Conservation (phyloP, 192 early-diverging fungal genomes). For the Helicostylum pulchrum region DNA sequence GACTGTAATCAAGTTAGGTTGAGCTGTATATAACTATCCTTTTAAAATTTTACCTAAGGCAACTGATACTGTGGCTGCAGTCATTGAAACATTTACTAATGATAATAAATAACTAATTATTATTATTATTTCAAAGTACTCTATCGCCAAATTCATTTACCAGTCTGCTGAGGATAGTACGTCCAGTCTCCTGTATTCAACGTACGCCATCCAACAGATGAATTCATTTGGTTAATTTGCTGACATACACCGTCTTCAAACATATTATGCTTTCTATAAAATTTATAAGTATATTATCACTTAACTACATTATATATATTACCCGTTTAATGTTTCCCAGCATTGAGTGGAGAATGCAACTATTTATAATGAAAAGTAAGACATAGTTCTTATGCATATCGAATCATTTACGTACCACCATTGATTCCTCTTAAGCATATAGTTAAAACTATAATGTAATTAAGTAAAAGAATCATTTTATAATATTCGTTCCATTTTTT, state of each 20-base stretch:
- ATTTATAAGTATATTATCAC: background rate
- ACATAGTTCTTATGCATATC: background rate
- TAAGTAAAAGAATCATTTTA: too few species aligned
- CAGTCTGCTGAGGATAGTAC: constrained; percentile 30
- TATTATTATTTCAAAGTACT: background rate
- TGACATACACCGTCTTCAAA: constrained; percentile 22
- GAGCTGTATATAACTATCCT: background rate
- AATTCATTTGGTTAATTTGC: constrained; percentile 11
- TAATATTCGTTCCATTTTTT: too few species aligned
- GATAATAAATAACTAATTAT: too few species aligned
- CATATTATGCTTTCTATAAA: constrained; percentile 27
- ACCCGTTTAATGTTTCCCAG: constrained; percentile 33
- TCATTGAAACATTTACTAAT: constrained; percentile 22
- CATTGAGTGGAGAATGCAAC: constrained; percentile 29
- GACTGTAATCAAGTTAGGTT: constrained; percentile 6
- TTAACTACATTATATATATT: background rate
- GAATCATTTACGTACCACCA: background rate
- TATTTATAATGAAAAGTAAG: background rate
- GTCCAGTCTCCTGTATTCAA: constrained; percentile 26
- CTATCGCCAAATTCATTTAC: background rate
- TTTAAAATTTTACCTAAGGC: constrained; percentile 20
- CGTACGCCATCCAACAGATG: background rate
- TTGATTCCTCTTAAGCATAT: background rate
- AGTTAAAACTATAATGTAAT: too few species aligned
- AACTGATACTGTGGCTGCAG: constrained; percentile 9